Evolutionary conservation across 805 yeast species (phyloP).

Genomic region (Kuraishia ogatae): DNA sequence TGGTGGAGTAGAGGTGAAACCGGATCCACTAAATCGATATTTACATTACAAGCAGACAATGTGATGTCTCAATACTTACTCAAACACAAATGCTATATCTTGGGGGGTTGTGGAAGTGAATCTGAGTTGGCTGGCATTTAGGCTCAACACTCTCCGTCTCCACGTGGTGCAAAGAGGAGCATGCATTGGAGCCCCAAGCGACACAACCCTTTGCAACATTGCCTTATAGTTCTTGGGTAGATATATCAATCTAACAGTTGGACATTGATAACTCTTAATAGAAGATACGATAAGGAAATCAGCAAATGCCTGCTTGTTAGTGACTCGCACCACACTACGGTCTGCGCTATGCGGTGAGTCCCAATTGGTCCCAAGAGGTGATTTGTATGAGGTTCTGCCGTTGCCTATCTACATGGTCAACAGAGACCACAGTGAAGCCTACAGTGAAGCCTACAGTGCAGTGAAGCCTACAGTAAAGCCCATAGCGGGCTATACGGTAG

Average conservation of each 20-base stretch:
- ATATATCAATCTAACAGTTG: no score
- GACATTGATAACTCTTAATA: no score
- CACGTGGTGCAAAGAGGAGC: not conserved
- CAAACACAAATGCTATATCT: slow-evolving; percentile 24
- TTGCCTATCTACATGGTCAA: not conserved
- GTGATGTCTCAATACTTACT: no score
- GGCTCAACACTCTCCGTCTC: not conserved
- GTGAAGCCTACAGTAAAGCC: no score
- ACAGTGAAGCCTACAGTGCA: not conserved
- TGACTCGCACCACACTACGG: no score
- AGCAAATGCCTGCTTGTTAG: no score
- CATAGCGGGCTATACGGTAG: no score
- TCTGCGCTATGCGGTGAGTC: not conserved
- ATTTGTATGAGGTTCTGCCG: not conserved
- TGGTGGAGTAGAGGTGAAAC: no score
- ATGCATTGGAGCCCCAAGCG: not conserved
- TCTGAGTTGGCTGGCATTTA: not conserved
- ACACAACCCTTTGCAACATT: not conserved
- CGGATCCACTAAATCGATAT: no score
- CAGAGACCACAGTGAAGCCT: not conserved
- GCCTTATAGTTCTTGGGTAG: no score
- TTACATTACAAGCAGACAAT: no score
- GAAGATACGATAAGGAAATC: no score
- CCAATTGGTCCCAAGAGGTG: not conserved
- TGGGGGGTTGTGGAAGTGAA: not conserved